phyloP scores from a whole-genome alignment of 306 rosid genomes.

The Herpetospermum pedunculosum region DNA sequence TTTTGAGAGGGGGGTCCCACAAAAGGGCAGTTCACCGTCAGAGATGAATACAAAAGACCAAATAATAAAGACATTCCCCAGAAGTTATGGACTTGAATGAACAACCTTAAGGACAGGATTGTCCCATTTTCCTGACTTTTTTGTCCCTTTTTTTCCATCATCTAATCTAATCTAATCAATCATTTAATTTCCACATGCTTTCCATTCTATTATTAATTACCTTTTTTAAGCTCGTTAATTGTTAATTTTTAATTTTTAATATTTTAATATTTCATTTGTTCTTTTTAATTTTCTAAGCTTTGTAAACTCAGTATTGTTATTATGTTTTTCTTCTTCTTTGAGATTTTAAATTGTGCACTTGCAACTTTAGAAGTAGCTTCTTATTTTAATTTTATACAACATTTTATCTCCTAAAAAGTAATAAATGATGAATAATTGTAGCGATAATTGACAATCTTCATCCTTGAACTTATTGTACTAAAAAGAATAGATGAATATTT shows the following conservation, averaged over 20 bases:
- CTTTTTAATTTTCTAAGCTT: too few species aligned
- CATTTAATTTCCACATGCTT: not conserved
- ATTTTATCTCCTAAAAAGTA: not conserved
- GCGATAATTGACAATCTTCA: too few species aligned
- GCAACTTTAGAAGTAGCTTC: not conserved
- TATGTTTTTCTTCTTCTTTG: not conserved
- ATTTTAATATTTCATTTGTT: not conserved
- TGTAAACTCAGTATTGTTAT: not conserved
- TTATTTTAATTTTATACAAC: not conserved
- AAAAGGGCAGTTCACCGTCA: not conserved
- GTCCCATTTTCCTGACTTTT: not conserved
- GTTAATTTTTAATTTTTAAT: not conserved
- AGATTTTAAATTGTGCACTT: not conserved
- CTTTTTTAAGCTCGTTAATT: not conserved
- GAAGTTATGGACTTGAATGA: not conserved
- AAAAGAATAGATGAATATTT: too few species aligned
- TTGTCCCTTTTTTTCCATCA: not conserved
- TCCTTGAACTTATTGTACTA: too few species aligned
- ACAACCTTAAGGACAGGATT: not conserved
- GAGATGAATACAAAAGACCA: not conserved
- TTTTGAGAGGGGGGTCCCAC: not conserved
- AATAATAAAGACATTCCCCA: constrained; percentile 1
- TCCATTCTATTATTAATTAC: not conserved
- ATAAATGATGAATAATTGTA: not conserved
- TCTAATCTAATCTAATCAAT: not conserved